phyloP scores from a whole-genome alignment of 116 monocot species.

The Papilionanthe hybrid region DNA sequence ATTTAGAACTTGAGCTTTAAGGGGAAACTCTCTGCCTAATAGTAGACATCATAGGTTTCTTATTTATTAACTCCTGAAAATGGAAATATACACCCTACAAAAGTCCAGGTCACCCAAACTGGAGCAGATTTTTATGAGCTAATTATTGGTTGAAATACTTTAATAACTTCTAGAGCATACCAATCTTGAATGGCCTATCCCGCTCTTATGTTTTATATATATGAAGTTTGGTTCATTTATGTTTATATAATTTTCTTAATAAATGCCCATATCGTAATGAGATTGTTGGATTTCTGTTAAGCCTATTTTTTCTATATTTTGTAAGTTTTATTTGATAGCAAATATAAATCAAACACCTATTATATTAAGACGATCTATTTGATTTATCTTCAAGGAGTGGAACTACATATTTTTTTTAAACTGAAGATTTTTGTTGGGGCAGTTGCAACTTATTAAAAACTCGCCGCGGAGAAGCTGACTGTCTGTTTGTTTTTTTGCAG shows the following conservation, averaged over 20 bases:
- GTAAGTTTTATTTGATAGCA: neutral
- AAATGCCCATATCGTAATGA: neutral
- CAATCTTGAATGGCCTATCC: neutral
- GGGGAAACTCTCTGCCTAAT: neutral
- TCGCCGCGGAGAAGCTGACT: too few species aligned
- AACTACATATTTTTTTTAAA: neutral
- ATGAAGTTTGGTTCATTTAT: neutral
- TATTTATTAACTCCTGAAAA: neutral
- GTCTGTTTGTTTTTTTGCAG: too few species aligned
- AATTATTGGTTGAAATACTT: neutral
- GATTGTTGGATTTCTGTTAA: neutral
- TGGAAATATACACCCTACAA: neutral
- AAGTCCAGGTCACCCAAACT: neutral
- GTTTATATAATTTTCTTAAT: neutral
- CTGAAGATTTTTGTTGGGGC: too few species aligned
- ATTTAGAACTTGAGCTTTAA: neutral
- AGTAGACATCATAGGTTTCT: neutral
- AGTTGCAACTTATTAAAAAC: too few species aligned
- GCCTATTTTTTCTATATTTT: neutral
- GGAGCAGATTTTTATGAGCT: neutral
- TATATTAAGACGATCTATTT: neutral
- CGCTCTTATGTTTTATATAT: neutral
- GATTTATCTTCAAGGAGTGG: neutral
- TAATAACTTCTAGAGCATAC: neutral
- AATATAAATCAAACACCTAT: neutral